Evolutionary conservation across 371 early-diverging fungal genomes (phyloP).

Genomic region (Rhizopus sp.): DNA sequence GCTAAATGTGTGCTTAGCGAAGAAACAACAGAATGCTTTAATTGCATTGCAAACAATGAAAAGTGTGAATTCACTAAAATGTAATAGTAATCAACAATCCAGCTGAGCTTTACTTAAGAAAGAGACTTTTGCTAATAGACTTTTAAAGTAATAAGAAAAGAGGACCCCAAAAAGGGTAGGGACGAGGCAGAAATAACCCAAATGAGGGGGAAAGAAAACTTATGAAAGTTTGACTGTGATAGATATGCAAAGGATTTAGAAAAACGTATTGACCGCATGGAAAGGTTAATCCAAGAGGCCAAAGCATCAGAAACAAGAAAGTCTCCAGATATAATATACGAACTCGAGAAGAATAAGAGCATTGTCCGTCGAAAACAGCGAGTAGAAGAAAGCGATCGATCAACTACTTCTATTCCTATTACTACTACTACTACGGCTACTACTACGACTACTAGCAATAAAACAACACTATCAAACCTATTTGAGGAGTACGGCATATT

Average conservation of each 20-base stretch:
- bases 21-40: constrained; percentile 28
- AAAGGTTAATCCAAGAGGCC: constrained; percentile 9
- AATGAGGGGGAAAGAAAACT: background rate
- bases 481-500: constrained; percentile 17
- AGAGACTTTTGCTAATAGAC: background rate
- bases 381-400: background rate
- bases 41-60: constrained; percentile 33
- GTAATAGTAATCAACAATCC: constrained; percentile 10
- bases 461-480: constrained; percentile 10
- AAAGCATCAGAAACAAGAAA: constrained; percentile 3
- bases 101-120: background rate
- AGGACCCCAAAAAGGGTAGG: constrained; percentile 43
- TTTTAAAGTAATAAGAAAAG: constrained; percentile 26
- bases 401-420: background rate
- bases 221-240: background rate
- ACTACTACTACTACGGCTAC: background rate
- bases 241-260: constrained; percentile 39
- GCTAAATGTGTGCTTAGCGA: constrained; percentile 33
- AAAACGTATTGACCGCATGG: constrained; percentile 31
- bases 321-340: constrained; percentile 1
- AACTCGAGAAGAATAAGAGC: background rate
- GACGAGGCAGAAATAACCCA: background rate
- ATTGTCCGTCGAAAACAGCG: constrained; percentile 1
- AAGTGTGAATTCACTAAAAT: constrained; percentile 23
- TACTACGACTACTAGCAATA: no score